These are phyloP conservation scores for Diaporthe sp. DNA, from an alignment of 2,329 filamentous ascomycete genomes.

Conservation along the genomic window DNA sequence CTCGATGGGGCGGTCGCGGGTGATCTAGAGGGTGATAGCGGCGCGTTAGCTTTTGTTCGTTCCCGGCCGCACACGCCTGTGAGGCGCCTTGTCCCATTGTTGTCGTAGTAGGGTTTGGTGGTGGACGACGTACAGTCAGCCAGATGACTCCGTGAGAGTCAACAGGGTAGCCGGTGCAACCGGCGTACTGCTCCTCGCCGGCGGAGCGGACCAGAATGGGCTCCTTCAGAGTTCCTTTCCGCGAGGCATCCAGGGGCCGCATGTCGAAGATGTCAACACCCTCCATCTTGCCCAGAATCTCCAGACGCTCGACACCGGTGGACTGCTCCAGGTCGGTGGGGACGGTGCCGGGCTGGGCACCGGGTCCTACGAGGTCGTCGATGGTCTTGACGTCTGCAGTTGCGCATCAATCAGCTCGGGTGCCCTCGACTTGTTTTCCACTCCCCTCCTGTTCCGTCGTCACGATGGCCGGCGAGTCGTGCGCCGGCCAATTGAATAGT, in stretches of 20 bases:
- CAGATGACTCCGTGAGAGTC: conserved; percentile 93
- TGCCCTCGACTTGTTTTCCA: not conserved
- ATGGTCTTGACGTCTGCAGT: conserved; percentile 82
- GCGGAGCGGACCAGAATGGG: conserved; percentile 92
- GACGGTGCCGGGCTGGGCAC: conserved; percentile 84
- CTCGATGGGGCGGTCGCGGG: conserved; percentile 90
- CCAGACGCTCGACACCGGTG: conserved; percentile 97
- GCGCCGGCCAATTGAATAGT: not conserved
- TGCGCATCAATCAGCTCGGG: conserved; percentile 38
- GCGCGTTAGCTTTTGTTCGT: conserved; percentile 3
- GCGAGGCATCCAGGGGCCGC: conserved; percentile 92
- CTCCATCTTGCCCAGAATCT: conserved; percentile 99
- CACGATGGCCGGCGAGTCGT: not conserved
- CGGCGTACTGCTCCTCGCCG: conserved; percentile 95
- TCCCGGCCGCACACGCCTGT: not conserved
- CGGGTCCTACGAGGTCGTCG: conserved; percentile 87
- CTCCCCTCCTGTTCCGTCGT: not conserved
- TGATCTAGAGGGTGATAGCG: conserved; percentile 68
- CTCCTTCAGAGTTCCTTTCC: conserved; percentile 88
- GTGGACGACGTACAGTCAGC: conserved; percentile 79
- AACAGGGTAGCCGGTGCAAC: conserved; percentile 93
- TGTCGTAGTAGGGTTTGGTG: not conserved
- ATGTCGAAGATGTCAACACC: conserved; percentile 98
- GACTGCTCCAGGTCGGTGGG: conserved; percentile 96
- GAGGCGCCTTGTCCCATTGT: not conserved